Conservation (phyloP, 2,329 filamentous ascomycete species). For the Fusarium sp. region DNA sequence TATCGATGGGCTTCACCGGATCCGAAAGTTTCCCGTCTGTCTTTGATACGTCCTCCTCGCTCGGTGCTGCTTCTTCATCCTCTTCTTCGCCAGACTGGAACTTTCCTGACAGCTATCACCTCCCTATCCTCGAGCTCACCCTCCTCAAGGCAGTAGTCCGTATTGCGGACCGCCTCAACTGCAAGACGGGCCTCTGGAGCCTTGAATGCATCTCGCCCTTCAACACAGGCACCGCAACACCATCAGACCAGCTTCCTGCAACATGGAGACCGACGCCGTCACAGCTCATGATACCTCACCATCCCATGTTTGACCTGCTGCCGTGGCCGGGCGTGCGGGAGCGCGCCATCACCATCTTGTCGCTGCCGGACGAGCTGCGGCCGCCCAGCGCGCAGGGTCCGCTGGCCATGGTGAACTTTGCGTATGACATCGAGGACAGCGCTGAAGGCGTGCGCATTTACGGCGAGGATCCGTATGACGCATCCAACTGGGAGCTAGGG, state of each 20-base stretch:
- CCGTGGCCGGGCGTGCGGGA: conserved; percentile 68
- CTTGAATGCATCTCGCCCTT: conserved; percentile 62
- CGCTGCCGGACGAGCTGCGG: conserved; percentile 59
- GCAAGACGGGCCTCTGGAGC: conserved; percentile 57
- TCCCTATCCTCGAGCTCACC: conserved; percentile 62
- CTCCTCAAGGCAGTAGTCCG: conserved; percentile 60
- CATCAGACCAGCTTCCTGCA: conserved; percentile 55
- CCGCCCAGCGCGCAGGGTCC: conserved; percentile 60
- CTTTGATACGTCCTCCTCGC: conserved; percentile 38
- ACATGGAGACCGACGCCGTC: conserved; percentile 63
- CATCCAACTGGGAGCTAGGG: conserved; percentile 67
- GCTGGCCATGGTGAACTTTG: conserved; percentile 62
- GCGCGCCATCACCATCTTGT: conserved; percentile 63
- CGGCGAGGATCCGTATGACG: conserved; percentile 61
- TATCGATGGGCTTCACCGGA: background rate
- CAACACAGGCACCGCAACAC: conserved; percentile 44
- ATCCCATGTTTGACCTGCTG: conserved; percentile 68
- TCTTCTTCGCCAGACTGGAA: conserved; percentile 37
- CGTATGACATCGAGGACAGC: conserved; percentile 68
- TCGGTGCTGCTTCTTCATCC: conserved; percentile 30
- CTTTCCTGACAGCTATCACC: conserved; percentile 60
- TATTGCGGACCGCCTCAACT: conserved; percentile 61
- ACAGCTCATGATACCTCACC: conserved; percentile 64
- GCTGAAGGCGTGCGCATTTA: conserved; percentile 64
- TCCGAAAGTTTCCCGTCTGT: conserved; percentile 26